Evolutionary conservation across 352 stramenopile genomes (phyloP), one percentile per base, ranked within the genome.

Genomic region (Phytophthora meadii): DNA sequence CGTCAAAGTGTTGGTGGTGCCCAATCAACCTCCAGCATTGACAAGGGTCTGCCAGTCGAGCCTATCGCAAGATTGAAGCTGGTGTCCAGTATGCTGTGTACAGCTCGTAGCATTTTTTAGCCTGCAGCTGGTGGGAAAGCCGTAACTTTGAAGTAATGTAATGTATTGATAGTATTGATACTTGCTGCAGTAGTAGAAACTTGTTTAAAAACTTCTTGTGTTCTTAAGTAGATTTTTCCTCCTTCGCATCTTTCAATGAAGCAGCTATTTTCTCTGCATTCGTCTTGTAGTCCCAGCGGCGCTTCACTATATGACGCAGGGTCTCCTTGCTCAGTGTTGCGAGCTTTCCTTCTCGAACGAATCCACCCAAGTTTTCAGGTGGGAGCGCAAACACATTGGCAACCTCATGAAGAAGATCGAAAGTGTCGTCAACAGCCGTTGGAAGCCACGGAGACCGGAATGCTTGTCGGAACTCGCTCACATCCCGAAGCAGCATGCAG

Each of bases 221-320:
- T 19, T 19, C 19, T 19, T 19, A 19, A 1, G 19, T 19, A 0
- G 19, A 19, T 34, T 67, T 71, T 27, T 66, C 63, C 40, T 65
- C 60, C 47, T 71, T 75, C 27, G 50, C 41, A 14, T 68, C 56
- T 50, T 75, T 75, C 25, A 75, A 14, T 14, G 67, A 84, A 8
- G 89, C 74, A 59, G 77, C 62, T 47, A 95, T 78, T 60, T 93
- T 93, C 54, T 93, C 84, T 42, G 73, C 80, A 37, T 90, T 85
- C 17, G 80, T 74, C 64, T 92, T 93, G 80, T 93, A 95, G 49
- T 95, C 87, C 81, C 81, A 90, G 19, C 87, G 87, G 5, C 87
- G 84, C 36, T 90, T 92, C 54, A 95, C 72, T 17, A 94, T 77
- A 22, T 90, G 76, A 2, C 76, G 67, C 6, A 95, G 65, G 6